These are phyloP conservation scores for Neurospora tetrasperma DNA, from an alignment of 495 filamentous ascomycete species.

Conservation along the genomic window DNA sequence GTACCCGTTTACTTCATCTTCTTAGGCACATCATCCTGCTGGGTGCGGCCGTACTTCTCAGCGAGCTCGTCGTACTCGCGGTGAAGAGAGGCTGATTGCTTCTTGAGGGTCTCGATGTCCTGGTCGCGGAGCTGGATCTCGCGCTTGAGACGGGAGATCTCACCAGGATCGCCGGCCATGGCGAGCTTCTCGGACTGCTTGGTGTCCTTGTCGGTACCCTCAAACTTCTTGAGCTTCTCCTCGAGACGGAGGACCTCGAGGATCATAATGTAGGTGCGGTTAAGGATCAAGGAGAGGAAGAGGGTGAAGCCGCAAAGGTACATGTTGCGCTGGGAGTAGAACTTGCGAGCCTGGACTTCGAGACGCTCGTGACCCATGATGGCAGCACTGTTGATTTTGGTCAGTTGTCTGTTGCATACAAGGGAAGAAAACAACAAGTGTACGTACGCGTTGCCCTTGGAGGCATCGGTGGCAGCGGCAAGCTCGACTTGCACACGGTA, in stretches of 20 bases:
- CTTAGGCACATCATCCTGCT: conserved; percentile 47
- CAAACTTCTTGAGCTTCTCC: conserved; percentile 78
- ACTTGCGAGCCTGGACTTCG: conserved; percentile 98
- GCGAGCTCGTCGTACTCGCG: conserved; percentile 75
- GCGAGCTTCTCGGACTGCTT: conserved; percentile 71
- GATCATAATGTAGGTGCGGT: conserved; percentile 98
- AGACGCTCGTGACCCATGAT: conserved; percentile 84
- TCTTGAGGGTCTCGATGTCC: conserved; percentile 73
- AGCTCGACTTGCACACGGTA: conserved; percentile 92
- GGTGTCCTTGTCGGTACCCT: conserved; percentile 62
- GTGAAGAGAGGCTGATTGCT: conserved; percentile 67
- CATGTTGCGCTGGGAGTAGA: conserved; percentile 99
- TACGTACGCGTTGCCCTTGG: conserved; percentile 20
- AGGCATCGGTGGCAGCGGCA: conserved; percentile 42
- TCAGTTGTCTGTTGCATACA: conserved; percentile 12
- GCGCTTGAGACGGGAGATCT: conserved; percentile 52
- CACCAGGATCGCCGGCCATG: conserved; percentile 52
- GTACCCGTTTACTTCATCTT: conserved; percentile 52
- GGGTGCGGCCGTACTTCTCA: conserved; percentile 57
- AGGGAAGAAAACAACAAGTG: not conserved
- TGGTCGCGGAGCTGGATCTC: conserved; percentile 61
- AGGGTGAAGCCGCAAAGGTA: conserved; percentile 99
- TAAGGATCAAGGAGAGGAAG: conserved; percentile 96
- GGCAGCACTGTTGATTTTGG: conserved; percentile 36
- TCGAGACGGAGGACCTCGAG: conserved; percentile 88